Percentiles rank a stretch among this genome's conserved stretches.
phyloP scores from a whole-genome alignment of 2,329 filamentous ascomycete species.

The Ceratocystis lukuohia region DNA sequence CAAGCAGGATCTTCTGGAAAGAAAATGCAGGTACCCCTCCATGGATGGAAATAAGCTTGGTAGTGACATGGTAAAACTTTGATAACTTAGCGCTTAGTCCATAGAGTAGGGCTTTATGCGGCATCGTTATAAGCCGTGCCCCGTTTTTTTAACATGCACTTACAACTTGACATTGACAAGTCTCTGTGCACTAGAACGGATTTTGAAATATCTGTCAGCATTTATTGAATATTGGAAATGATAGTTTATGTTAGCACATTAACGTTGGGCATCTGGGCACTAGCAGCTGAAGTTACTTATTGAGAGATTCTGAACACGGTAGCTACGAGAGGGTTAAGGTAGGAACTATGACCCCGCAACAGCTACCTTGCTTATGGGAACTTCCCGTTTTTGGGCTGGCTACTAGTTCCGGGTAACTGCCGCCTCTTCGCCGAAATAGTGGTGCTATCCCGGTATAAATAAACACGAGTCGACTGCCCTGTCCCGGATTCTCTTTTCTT shows the following conservation, averaged over 20 bases:
- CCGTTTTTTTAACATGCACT: not conserved
- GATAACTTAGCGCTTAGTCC: not conserved
- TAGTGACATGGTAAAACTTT: not conserved
- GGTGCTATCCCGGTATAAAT: slow-evolving; percentile 5
- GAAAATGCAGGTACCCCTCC: not conserved
- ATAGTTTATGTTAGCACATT: not conserved
- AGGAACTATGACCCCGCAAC: not conserved
- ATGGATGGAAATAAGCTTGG: not conserved
- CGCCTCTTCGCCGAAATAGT: not conserved
- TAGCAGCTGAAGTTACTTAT: not conserved
- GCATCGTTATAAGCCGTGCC: not conserved
- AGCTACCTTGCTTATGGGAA: not conserved
- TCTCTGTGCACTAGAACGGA: not conserved
- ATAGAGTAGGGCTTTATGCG: not conserved
- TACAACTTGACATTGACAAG: not conserved
- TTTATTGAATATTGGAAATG: not conserved
- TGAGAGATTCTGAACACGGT: not conserved
- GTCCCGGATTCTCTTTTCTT: not conserved
- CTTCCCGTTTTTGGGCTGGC: not conserved
- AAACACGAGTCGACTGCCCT: not conserved
- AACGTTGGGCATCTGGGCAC: not conserved
- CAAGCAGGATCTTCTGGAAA: not conserved
- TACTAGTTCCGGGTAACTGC: not conserved
- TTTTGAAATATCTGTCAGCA: not conserved
- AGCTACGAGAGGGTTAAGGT: not conserved